Base-by-base conservation (phyloP, 345 rosid species). In the Hibiscus trionum region DNA sequence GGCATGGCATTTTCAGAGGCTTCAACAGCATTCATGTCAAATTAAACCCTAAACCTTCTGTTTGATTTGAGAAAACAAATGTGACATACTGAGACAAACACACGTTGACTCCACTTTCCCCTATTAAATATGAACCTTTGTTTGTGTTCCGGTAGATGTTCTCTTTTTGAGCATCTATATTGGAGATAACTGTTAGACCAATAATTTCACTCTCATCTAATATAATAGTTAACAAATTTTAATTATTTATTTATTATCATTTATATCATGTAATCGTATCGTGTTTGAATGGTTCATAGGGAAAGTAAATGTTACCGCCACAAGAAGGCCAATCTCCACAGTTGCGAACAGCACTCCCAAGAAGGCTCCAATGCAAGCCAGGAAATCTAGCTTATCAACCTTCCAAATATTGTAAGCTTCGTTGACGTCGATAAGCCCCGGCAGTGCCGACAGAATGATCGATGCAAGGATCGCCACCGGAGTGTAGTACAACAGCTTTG, bases 341-440 rank as follows among this genome's bases (percentile, higher is more conserved):
- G 98, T 91, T 5, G 76, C 90, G 33, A 93, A 91, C 47, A 93
- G 61, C 7, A 91, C 91, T 19, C 97, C 98, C 33, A 87, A 42
- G 79, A 91, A 93, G 59, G 98, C 97, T 63, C 96, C 97, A 61
- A 80, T 69, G 80, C 96, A 93, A 53, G 91, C 86, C 14, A 93
- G 94, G 81, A 93, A 93, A 60, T 91, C 98, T 0, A 93, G 81
- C 78, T 91, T 91, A 11, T 93, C 97, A 17, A 90, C 65, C 79
- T 82, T 93, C 98, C 98, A 93, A 53, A 91, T 87, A 11, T 76
- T 76, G 72, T 72, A 65, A 66, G 88, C 86, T 79, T 84, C 91
- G 61, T 84, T 69, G 26, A 86, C 4, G 73, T 93, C 91, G 4
- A 93, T 82, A 11, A 93, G 84, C 33, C 97, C 98, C 0, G 98